A percentile compares a stretch with the other conserved stretches of the same genome.
phyloP scores from a whole-genome alignment of 2,329 filamentous ascomycete species.

The Rachicladosporium sp. region DNA sequence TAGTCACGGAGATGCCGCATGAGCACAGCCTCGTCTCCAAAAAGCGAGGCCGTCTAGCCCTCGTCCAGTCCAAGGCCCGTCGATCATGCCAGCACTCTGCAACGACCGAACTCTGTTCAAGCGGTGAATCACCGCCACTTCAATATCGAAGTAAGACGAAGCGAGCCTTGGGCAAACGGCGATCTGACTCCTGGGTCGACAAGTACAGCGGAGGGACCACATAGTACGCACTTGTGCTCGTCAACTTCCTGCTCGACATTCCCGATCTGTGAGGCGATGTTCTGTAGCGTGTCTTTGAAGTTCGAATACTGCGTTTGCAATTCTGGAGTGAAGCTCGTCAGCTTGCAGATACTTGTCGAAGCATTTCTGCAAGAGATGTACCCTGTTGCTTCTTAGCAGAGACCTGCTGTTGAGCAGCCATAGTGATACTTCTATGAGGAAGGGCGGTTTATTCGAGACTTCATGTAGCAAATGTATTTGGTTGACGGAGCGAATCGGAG shows the following conservation, averaged over 20 bases:
- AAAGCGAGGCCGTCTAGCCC: too few species aligned
- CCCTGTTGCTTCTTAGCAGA: conserved; percentile 65
- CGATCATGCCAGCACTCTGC: too few species aligned
- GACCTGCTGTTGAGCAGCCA: conserved; percentile 38
- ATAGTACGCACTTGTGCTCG: conserved; percentile 71
- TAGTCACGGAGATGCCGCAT: too few species aligned
- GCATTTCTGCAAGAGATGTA: conserved; percentile 19
- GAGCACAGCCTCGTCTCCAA: too few species aligned
- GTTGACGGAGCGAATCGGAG: too few species aligned
- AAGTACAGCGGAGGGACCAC: conserved; percentile 3
- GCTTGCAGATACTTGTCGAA: conserved; percentile 1
- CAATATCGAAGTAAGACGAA: neutral
- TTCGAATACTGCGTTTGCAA: conserved; percentile 69
- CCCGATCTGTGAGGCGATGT: conserved; percentile 90
- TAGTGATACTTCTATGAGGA: too few species aligned
- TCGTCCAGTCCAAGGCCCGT: too few species aligned
- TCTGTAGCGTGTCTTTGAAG: conserved; percentile 68
- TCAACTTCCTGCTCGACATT: conserved; percentile 96
- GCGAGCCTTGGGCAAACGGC: too few species aligned
- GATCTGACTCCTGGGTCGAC: neutral
- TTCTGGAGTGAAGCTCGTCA: conserved; percentile 49
- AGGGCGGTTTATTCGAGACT: too few species aligned
- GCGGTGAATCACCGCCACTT: neutral
- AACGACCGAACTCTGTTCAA: neutral
- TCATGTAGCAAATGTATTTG: too few species aligned